A percentile compares a stretch with the other conserved stretches of the same genome.
These are phyloP conservation scores for Pseudogymnoascus sp. DNA, from an alignment of 2,329 filamentous ascomycete genomes.

Conservation along the genomic window DNA sequence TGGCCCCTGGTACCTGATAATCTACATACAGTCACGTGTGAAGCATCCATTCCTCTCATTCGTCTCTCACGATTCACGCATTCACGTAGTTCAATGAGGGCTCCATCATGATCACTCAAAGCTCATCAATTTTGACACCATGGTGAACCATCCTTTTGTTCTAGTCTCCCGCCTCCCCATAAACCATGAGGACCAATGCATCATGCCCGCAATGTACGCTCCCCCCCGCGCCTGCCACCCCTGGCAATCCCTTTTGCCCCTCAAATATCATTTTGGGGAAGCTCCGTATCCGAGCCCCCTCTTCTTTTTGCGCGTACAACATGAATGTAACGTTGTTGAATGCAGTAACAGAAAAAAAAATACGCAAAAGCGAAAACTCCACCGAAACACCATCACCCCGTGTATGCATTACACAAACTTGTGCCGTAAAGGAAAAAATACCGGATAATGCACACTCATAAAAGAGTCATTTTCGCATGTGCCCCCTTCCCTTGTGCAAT, in stretches of 20 bases:
- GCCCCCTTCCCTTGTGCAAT: neutral
- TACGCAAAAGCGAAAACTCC: conserved; percentile 11
- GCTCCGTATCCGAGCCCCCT: neutral
- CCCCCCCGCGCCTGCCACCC: neutral
- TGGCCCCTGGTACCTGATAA: neutral
- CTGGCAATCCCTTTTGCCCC: neutral
- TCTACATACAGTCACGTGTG: neutral
- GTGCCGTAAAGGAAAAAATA: neutral
- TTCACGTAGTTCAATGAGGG: neutral
- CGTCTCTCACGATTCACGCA: neutral
- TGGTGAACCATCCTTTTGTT: conserved; percentile 4
- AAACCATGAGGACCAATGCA: conserved; percentile 8
- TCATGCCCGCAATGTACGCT: neutral
- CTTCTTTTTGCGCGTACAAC: conserved; percentile 5
- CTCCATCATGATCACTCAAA: neutral
- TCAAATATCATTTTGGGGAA: neutral
- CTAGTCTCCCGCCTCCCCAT: neutral
- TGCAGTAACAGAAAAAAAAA: neutral
- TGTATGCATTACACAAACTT: conserved; percentile 3
- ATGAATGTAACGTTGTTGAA: conserved; percentile 1
- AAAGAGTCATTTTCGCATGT: conserved; percentile 7
- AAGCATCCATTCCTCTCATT: neutral
- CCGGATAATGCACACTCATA: conserved; percentile 18
- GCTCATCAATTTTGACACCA: neutral
- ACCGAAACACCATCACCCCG: conserved; percentile 25